Conservation (phyloP, 306 rosid genomes). For the Adenanthera pavonina region DNA sequence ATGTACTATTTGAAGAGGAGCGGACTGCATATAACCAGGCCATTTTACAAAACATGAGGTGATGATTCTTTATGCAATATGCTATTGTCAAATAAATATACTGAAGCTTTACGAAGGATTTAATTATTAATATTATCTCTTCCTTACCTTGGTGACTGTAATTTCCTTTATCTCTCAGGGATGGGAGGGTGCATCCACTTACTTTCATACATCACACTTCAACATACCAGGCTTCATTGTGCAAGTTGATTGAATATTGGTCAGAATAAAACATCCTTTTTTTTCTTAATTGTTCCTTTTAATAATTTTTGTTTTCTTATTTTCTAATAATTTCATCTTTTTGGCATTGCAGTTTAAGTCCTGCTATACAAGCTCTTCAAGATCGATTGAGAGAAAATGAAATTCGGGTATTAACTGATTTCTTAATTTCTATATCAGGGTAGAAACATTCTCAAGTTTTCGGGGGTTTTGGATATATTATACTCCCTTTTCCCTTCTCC, state of each 20-base stretch:
- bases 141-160: slow-evolving; percentile 34
- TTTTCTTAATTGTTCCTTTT: slow-evolving; percentile 27
- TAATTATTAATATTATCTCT: slow-evolving; percentile 14
- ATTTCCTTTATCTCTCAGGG: slow-evolving; percentile 57
- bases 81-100: slow-evolving; percentile 20
- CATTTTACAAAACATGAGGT: slow-evolving; percentile 82
- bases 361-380: slow-evolving; percentile 86
- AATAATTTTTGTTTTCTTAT: neutral
- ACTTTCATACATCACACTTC: slow-evolving; percentile 91
- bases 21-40: slow-evolving; percentile 90
- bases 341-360: slow-evolving; percentile 80
- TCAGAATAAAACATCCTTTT: slow-evolving; percentile 48
- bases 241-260: slow-evolving; percentile 98
- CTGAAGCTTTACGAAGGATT: slow-evolving; percentile 32
- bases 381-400: slow-evolving; percentile 89
- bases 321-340: slow-evolving; percentile 24
- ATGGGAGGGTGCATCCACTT: slow-evolving; percentile 90
- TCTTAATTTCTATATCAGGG: slow-evolving; percentile 31
- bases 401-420: slow-evolving; percentile 70
- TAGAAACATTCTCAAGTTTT: slow-evolving; percentile 25
- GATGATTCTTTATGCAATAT: slow-evolving; percentile 36
- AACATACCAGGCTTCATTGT: slow-evolving; percentile 95
- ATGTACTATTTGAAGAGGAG: slow-evolving; percentile 90
- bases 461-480: slow-evolving; percentile 3
- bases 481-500: neutral